These are phyloP conservation scores for Cyclotella choctawhatcheeana DNA, from an alignment of 108 stramenopile genomes.

Conservation along the genomic window DNA sequence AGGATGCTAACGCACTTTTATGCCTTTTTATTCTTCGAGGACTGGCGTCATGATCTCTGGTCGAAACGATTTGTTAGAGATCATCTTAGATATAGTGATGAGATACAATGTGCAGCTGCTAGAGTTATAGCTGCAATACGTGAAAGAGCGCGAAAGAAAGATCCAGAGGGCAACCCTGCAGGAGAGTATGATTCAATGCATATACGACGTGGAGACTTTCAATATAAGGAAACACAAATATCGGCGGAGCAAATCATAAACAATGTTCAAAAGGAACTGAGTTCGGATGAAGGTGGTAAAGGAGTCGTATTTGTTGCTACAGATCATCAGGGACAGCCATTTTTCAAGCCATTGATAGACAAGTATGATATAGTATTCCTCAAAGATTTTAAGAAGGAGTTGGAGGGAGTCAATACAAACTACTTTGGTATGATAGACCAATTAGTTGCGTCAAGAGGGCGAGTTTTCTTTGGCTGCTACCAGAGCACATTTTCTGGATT, in stretches of 20 bases:
- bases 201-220: constrained; percentile 81
- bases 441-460: constrained; percentile 74
- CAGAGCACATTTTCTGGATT: constrained; percentile 86
- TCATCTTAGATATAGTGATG: constrained; percentile 84
- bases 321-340: constrained; percentile 67
- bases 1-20: constrained; percentile 87
- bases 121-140: constrained; percentile 81
- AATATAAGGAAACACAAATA: constrained; percentile 75
- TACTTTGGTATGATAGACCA: constrained; percentile 79
- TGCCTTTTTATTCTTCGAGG: constrained; percentile 81
- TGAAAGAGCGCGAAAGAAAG: constrained; percentile 40
- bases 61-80: constrained; percentile 89
- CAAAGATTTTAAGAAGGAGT: constrained; percentile 50
- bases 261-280: constrained; percentile 54
- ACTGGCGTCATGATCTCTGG: constrained; percentile 80
- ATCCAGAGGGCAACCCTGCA: constrained; percentile 30
- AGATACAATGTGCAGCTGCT: constrained; percentile 91
- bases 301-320: constrained; percentile 85
- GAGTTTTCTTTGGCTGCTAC: constrained; percentile 78
- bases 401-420: constrained; percentile 56
- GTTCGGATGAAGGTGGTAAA: too few species aligned
- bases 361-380: constrained; percentile 53
- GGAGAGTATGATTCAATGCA: constrained; percentile 78
- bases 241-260: constrained; percentile 61
- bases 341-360: constrained; percentile 53